Evolutionary conservation across 1,284 basidiomycete species (phyloP).

Genomic region (Inonotus obliquus): DNA sequence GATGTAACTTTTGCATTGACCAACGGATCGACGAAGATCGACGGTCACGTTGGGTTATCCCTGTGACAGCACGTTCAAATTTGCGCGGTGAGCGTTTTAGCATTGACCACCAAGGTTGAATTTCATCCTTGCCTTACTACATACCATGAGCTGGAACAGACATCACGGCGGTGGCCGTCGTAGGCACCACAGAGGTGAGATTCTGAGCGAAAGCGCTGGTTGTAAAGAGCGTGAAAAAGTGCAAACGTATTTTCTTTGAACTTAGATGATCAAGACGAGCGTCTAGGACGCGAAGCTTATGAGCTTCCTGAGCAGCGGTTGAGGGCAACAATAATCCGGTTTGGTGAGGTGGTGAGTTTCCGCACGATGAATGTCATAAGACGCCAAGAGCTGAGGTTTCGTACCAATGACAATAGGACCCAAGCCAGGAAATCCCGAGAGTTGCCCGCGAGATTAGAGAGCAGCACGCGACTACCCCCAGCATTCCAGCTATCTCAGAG

Average conservation of each 20-base stretch:
- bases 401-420: conserved; percentile 45
- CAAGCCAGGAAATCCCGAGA: conserved; percentile 62
- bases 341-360: conserved; percentile 79
- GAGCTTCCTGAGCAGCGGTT: conserved; percentile 74
- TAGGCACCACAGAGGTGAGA: conserved; percentile 46
- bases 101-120: conserved; percentile 12
- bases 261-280: conserved; percentile 51
- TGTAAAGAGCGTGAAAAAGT: not conserved
- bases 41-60: not conserved
- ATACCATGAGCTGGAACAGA: conserved; percentile 43
- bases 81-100: conserved; percentile 13
- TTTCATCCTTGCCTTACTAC: not conserved
- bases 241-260: conserved; percentile 6
- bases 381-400: not conserved
- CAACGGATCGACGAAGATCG: not conserved
- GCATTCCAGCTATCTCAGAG: conserved; percentile 62
- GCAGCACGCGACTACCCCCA: conserved; percentile 40
- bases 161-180: conserved; percentile 37
- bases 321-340: conserved; percentile 63
- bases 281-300: conserved; percentile 52
- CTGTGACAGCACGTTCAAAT: not conserved
- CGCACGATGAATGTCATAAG: not conserved
- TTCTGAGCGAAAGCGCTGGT: not conserved
- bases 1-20: not conserved
- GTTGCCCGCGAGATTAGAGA: conserved; percentile 63